Conservation (phyloP, 2,329 filamentous ascomycete genomes). For the Penicillium sp. region DNA sequence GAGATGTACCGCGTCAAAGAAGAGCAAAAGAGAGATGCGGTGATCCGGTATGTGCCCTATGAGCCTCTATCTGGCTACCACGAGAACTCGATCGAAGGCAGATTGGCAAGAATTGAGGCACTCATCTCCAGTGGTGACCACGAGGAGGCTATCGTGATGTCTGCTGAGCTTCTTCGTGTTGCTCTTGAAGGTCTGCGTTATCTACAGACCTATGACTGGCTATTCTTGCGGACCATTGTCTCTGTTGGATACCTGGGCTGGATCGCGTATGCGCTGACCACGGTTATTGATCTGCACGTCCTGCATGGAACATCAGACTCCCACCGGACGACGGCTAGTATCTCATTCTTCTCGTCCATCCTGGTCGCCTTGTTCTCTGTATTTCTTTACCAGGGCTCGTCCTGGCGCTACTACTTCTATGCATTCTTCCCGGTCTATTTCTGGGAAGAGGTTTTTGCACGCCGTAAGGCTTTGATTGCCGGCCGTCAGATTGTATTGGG, state of each 20-base stretch:
- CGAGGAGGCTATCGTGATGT: slow-evolving; percentile 76
- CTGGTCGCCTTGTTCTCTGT: slow-evolving; percentile 75
- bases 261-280: slow-evolving; percentile 89
- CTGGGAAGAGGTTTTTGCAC: slow-evolving; percentile 92
- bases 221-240: slow-evolving; percentile 85
- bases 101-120: slow-evolving; percentile 64
- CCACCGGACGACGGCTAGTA: slow-evolving; percentile 59
- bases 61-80: slow-evolving; percentile 63
- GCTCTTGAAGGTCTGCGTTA: slow-evolving; percentile 83
- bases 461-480: slow-evolving; percentile 65
- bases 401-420: slow-evolving; percentile 83
- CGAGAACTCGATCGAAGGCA: slow-evolving; percentile 60
- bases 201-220: slow-evolving; percentile 96
- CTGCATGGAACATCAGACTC: slow-evolving; percentile 67
- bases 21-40: slow-evolving; percentile 70
- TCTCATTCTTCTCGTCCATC: slow-evolving; percentile 69
- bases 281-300: slow-evolving; percentile 84
- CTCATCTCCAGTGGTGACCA: slow-evolving; percentile 66
- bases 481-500: slow-evolving; percentile 68
- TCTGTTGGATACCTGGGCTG: slow-evolving; percentile 90
- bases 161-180: slow-evolving; percentile 71
- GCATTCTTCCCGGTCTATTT: slow-evolving; percentile 89
- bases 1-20: slow-evolving; percentile 98
- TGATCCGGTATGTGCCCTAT: slow-evolving; percentile 77
- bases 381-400: slow-evolving; percentile 75